Conservation (phyloP, 495 filamentous ascomycete species). For the Gamarada debralockiae region DNA sequence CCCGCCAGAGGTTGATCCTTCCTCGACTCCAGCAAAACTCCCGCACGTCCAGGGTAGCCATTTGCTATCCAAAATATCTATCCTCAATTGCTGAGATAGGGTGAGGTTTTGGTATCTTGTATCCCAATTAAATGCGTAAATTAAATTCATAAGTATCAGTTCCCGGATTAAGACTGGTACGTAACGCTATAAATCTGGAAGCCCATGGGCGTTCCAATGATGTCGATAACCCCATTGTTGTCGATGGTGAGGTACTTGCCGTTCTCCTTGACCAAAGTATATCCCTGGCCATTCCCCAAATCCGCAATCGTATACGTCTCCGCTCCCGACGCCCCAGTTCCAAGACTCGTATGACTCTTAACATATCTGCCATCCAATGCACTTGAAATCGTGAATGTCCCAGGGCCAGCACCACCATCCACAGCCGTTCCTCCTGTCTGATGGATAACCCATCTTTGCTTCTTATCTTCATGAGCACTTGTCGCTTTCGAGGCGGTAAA, state of each 20-base stretch:
- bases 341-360: neutral
- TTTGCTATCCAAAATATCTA: no score
- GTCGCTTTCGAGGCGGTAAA: no score
- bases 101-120: no score
- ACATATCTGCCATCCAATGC: slow-evolving; percentile 2
- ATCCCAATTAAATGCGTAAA: no score
- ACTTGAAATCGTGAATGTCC: neutral
- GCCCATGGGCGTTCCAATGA: neutral
- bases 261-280: slow-evolving; percentile 16
- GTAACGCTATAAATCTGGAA: neutral
- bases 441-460: slow-evolving; percentile 7
- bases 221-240: slow-evolving; percentile 1
- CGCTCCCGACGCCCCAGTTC: neutral
- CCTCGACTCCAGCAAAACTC: no score
- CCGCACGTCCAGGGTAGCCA: no score
- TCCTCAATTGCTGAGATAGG: no score
- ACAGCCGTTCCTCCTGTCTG: neutral
- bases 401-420: neutral
- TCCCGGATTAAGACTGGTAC: no score
- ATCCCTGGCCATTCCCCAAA: slow-evolving; percentile 1
- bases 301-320: slow-evolving; percentile 14
- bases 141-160: no score
- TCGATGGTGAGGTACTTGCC: slow-evolving; percentile 15
- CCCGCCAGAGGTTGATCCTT: no score
- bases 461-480: no score